Base-by-base conservation (phyloP, 495 filamentous ascomycete genomes). In the Recurvomyces mirabilis region DNA sequence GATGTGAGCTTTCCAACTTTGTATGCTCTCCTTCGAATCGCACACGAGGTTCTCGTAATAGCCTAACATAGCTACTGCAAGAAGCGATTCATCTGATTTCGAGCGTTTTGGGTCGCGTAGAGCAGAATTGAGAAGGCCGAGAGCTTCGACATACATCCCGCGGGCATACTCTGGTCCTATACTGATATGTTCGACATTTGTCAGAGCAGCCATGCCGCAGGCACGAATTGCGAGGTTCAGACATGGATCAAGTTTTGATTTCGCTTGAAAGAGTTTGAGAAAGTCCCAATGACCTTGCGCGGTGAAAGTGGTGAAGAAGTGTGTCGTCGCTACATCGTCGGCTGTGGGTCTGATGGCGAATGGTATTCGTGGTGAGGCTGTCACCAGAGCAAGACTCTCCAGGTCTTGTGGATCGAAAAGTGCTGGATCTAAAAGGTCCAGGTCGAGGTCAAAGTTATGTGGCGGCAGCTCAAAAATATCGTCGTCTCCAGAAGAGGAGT, bases 31-130 rank as follows among this genome's bases (percentile, higher is more conserved):
- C 1, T 31, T 5, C 7, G 28, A 22, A n/a, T 50, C 42, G 32
- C 51, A 54, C 21, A 36, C 42, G 18, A 54, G 51, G 26, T 46
- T 54, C 38, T 54, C 51, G 41, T 46, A 54, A 32, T 45, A 46
- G 21, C 51, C 36, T 11, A 54, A 31, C 40, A 54, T 46, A 23
- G 41, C 42, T 1, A 54, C 51, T 14, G 51, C 51, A 12, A 54
- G 35, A 0, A 54, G 38, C 19, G 37, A 43, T 15, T 41, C 41
- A 28, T 54, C 51, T 10, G 40, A 36, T 25, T 43, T 42, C 10
- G 38, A 41, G 7, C 41, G 46, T 15, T 46, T 28, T 6, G 46
- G 51, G 29, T 54, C 51, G 21, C 37, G 46, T 17, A 54, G 22
- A 1, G 46, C 46, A 12, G 22, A 22, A 28, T 54, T 54, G 5